phyloP scores from a whole-genome alignment of 179 eudicot species.

The Vitellaria paradoxa region DNA sequence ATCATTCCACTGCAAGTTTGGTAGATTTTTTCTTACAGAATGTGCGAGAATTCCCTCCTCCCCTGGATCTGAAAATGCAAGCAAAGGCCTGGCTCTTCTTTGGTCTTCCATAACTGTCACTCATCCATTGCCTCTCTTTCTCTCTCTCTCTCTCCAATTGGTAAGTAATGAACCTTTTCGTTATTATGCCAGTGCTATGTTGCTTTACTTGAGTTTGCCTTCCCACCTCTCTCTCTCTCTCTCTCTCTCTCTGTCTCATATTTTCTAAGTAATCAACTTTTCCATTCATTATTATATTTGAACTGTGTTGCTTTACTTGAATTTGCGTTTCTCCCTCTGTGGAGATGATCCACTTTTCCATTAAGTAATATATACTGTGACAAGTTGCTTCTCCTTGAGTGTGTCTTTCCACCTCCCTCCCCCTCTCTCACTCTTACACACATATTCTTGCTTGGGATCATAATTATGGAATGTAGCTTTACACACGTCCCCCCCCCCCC shows the following conservation, averaged over 20 bases:
- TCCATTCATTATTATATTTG: too few relatives aligned
- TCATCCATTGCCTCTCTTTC: too few relatives aligned
- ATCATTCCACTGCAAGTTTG: too few relatives aligned
- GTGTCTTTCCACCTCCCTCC: conserved; percentile 16
- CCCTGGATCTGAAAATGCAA: conserved; percentile 21
- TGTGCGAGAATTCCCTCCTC: too few relatives aligned
- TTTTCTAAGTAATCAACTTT: too few relatives aligned
- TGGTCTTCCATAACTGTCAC: background rate
- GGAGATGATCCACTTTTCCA: background rate
- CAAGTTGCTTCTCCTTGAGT: conserved; percentile 21
- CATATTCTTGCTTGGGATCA: conserved; percentile 12
- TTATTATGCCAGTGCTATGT: background rate
- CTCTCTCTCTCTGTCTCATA: background rate
- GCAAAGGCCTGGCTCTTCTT: conserved; percentile 11
- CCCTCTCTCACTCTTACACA: conserved; percentile 10
- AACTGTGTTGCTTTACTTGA: too few relatives aligned
- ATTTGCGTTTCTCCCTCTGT: background rate
- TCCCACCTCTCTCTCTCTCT: conserved; percentile 19
- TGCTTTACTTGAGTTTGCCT: conserved; percentile 24
- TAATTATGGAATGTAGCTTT: conserved; percentile 22
- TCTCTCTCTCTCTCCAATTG: conserved; percentile 7
- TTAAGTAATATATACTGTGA: background rate
- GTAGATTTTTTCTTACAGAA: too few relatives aligned
- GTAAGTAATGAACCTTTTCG: conserved; percentile 3
- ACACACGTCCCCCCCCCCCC: background rate